Conservation (phyloP, 2,329 filamentous ascomycete genomes). For the Elsinoe australis region DNA sequence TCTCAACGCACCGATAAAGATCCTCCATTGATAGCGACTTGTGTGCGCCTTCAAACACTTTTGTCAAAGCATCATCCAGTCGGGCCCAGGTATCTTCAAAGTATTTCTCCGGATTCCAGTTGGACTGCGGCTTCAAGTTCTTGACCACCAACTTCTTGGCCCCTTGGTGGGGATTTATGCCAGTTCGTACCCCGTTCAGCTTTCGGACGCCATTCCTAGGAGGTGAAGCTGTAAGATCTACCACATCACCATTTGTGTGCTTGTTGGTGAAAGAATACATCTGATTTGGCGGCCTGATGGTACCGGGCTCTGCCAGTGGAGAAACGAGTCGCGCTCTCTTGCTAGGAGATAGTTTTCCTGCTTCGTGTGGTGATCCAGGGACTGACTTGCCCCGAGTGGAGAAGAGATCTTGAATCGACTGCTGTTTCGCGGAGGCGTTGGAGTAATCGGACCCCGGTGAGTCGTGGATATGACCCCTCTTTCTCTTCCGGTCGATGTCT, state of each 20-base stretch:
- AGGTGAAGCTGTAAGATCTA: conserved; percentile 40
- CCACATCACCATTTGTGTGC: conserved; percentile 24
- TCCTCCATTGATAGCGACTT: conserved; percentile 67
- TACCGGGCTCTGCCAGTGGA: conserved; percentile 21
- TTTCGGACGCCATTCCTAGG: conserved; percentile 28
- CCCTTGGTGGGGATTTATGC: conserved; percentile 66
- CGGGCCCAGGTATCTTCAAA: conserved; percentile 68
- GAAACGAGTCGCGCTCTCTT: conserved; percentile 37
- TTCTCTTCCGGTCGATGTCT: conserved; percentile 10
- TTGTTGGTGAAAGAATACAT: conserved; percentile 49
- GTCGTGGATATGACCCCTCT: conserved; percentile 8
- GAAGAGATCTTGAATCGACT: conserved; percentile 41
- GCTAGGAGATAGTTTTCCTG: conserved; percentile 27
- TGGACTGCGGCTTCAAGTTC: conserved; percentile 65
- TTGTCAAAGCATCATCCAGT: conserved; percentile 62
- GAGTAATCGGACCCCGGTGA: conserved; percentile 14
- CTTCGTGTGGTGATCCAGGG: conserved; percentile 20
- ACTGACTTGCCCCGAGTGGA: conserved; percentile 29
- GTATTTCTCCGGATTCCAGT: conserved; percentile 64
- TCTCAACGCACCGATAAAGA: conserved; percentile 84
- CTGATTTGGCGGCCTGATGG: conserved; percentile 24
- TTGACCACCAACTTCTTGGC: conserved; percentile 88
- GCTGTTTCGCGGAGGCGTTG: conserved; percentile 29
- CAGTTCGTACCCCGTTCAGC: conserved; percentile 29
- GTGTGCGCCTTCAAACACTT: conserved; percentile 63